phyloP scores from a whole-genome alignment of 2,329 filamentous ascomycete species.

The Sporothrix euskadiensis region DNA sequence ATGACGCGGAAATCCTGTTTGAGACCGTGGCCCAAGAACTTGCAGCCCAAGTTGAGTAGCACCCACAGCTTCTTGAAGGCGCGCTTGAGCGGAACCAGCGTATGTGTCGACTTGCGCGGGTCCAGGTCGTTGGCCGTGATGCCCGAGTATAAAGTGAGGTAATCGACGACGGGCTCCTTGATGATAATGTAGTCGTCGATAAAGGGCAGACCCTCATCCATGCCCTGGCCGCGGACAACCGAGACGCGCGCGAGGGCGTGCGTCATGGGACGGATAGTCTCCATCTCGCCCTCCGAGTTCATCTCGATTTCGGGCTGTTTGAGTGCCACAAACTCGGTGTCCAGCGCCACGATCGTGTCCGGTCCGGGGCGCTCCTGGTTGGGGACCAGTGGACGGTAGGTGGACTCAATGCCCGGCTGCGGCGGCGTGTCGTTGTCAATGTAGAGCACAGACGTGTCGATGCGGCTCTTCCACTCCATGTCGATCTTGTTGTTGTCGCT shows the following conservation, averaged over 20 bases:
- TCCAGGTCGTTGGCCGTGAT: slow-evolving; percentile 86
- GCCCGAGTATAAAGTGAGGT: slow-evolving; percentile 90
- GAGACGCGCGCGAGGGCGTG: slow-evolving; percentile 92
- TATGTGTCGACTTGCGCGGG: slow-evolving; percentile 72
- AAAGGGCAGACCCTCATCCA: slow-evolving; percentile 79
- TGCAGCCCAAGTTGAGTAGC: slow-evolving; percentile 87
- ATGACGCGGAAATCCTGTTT: slow-evolving; percentile 97
- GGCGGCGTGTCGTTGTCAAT: slow-evolving; percentile 54
- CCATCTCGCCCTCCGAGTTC: slow-evolving; percentile 88
- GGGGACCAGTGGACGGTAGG: slow-evolving; percentile 60
- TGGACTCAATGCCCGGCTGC: slow-evolving; percentile 45
- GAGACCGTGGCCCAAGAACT: slow-evolving; percentile 90
- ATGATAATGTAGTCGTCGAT: slow-evolving; percentile 97
- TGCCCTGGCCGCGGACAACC: slow-evolving; percentile 77
- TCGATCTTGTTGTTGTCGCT: slow-evolving; percentile 79
- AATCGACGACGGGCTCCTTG: slow-evolving; percentile 88
- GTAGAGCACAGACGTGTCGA: slow-evolving; percentile 85
- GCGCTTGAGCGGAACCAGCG: slow-evolving; percentile 81
- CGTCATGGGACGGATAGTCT: slow-evolving; percentile 87
- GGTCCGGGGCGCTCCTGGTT: slow-evolving; percentile 66
- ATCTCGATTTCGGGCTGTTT: slow-evolving; percentile 94
- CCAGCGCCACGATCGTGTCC: slow-evolving; percentile 79
- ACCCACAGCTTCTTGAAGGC: slow-evolving; percentile 99
- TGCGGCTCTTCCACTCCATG: slow-evolving; percentile 76
- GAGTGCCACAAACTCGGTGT: slow-evolving; percentile 93